Conservation (phyloP, 371 early-diverging fungal genomes). For the Lichtheimia ramosa region DNA sequence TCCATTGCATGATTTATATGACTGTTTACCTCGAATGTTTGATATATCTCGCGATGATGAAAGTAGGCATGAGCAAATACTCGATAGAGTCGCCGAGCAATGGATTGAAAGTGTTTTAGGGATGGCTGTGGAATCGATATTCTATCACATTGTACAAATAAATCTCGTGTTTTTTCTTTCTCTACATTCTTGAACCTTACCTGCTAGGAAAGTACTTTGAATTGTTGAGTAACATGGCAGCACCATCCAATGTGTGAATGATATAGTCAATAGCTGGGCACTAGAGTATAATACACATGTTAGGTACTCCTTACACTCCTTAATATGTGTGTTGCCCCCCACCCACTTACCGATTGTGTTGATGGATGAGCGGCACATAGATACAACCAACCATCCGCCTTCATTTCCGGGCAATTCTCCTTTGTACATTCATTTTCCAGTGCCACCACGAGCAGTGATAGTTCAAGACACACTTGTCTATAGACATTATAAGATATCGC, state of each 20-base stretch:
- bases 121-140: conserved; percentile 74
- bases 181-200: conserved; percentile 34
- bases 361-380: conserved; percentile 90
- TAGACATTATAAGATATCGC: not conserved
- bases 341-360: conserved; percentile 67
- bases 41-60: conserved; percentile 88
- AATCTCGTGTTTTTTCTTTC: not conserved
- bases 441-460: conserved; percentile 74
- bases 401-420: conserved; percentile 89
- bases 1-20: not conserved
- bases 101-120: conserved; percentile 81
- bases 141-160: conserved; percentile 24
- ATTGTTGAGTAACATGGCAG: conserved; percentile 79
- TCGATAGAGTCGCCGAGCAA: conserved; percentile 90
- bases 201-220: conserved; percentile 78
- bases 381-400: conserved; percentile 89
- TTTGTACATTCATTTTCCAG: conserved; percentile 80
- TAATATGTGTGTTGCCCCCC: too few relatives aligned
- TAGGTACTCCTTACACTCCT: too few relatives aligned
- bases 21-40: conserved; percentile 67
- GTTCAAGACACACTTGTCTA: conserved; percentile 81
- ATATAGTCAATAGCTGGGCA: conserved; percentile 93
- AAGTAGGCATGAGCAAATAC: conserved; percentile 94
- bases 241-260: conserved; percentile 90
- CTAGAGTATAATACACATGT: conserved; percentile 40